Conservation (phyloP, 164 flowering plant genomes). For the Vitis labrusca region DNA sequence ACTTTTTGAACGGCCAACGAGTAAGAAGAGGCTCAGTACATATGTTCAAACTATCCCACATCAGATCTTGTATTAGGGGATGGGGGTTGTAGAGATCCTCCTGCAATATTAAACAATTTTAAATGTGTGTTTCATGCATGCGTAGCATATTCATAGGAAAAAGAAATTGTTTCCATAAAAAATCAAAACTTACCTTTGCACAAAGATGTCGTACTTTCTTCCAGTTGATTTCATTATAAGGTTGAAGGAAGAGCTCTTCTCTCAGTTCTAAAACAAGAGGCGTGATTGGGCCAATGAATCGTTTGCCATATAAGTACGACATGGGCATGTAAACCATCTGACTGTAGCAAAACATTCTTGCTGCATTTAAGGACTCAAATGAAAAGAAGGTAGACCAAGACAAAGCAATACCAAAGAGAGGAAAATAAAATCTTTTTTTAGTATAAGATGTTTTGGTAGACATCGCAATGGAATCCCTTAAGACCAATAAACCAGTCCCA, state of each 20-base stretch:
- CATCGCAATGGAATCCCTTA: too few species aligned
- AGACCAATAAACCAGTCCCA: too few species aligned
- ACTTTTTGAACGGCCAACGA: slow-evolving; percentile 42
- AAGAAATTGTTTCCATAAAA: too few species aligned
- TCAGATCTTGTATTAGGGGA: slow-evolving; percentile 34
- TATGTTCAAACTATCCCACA: slow-evolving; percentile 41
- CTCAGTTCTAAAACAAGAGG: slow-evolving; percentile 9
- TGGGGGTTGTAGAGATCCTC: slow-evolving; percentile 45
- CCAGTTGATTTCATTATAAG: slow-evolving; percentile 1
- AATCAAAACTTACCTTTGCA: slow-evolving; percentile 2
- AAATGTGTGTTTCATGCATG: not conserved
- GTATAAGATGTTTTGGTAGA: too few species aligned
- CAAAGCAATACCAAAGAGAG: too few species aligned
- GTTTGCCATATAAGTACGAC: too few species aligned
- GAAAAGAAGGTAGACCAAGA: too few species aligned
- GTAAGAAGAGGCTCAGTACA: slow-evolving; percentile 37
- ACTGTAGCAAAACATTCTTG: too few species aligned
- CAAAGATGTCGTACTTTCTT: slow-evolving; percentile 1
- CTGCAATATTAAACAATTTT: slow-evolving; percentile 15
- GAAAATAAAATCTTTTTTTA: too few species aligned
- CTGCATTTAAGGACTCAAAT: too few species aligned
- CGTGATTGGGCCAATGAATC: not conserved
- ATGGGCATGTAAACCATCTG: too few species aligned
- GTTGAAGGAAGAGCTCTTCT: slow-evolving; percentile 6
- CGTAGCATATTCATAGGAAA: too few species aligned